These are phyloP conservation scores for Populus ilicifolia DNA, from an alignment of 345 rosid species.

Conservation along the genomic window DNA sequence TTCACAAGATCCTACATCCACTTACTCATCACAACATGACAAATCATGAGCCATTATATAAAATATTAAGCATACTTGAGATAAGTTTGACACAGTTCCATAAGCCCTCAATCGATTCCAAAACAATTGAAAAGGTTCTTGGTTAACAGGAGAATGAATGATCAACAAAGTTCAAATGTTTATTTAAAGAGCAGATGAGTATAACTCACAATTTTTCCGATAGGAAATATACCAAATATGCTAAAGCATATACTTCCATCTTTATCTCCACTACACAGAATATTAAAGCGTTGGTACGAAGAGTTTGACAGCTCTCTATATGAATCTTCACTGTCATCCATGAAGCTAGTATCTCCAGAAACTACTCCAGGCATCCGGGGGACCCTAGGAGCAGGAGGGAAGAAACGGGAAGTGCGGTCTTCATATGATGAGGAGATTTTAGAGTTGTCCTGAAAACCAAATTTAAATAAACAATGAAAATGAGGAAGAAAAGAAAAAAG, in stretches of 20 bases:
- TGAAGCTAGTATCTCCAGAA: constrained; percentile 74
- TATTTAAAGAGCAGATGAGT: neutral
- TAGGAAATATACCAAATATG: constrained; percentile 89
- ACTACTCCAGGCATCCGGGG: constrained; percentile 78
- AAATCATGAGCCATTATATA: constrained; percentile 1
- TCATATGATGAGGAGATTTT: constrained; percentile 44
- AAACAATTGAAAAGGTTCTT: neutral
- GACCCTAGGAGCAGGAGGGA: constrained; percentile 84
- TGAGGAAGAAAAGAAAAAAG: neutral
- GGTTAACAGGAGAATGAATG: neutral
- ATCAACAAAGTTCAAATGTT: neutral
- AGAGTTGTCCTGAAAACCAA: constrained; percentile 44
- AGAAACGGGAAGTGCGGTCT: constrained; percentile 84
- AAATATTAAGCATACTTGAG: neutral
- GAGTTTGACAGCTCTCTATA: constrained; percentile 70
- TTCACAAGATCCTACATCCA: neutral
- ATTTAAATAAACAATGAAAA: neutral
- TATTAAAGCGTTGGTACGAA: constrained; percentile 74
- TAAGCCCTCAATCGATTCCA: neutral
- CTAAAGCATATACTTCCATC: constrained; percentile 82
- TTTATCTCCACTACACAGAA: constrained; percentile 80
- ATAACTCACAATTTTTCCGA: constrained; percentile 79
- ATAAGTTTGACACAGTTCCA: neutral
- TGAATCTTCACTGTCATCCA: constrained; percentile 81
- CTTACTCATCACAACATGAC: neutral